Conservation (phyloP, 495 filamentous ascomycete genomes). For the Aspergillus kassunensis region DNA sequence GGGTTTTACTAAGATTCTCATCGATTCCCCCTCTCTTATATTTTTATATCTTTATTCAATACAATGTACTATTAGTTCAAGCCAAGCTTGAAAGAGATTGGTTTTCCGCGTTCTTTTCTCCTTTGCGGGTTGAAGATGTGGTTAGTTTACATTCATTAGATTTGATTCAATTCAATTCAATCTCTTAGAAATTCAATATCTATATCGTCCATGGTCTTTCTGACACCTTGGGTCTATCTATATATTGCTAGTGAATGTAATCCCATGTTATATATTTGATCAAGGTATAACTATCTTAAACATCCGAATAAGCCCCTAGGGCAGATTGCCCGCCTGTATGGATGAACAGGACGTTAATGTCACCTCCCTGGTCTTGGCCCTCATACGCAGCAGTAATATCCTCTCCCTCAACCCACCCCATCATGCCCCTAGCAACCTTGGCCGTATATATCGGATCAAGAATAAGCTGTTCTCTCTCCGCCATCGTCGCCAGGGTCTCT, state of each 20-base stretch:
- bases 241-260: no score
- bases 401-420: slow-evolving; percentile 25
- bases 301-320: slow-evolving; percentile 31
- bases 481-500: slow-evolving; percentile 22
- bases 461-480: slow-evolving; percentile 27
- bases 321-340: slow-evolving; percentile 42
- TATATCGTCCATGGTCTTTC: no score
- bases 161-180: slow-evolving; percentile 1
- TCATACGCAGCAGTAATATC: slow-evolving; percentile 14
- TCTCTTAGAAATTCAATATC: no score
- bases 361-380: not conserved
- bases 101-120: no score
- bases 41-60: no score
- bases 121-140: no score
- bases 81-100: no score
- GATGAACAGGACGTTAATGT: slow-evolving; percentile 37
- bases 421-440: slow-evolving; percentile 32
- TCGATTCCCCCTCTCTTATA: slow-evolving; percentile 8
- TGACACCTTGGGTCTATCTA: no score
- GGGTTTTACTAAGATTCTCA: not conserved
- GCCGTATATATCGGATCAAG: slow-evolving; percentile 40
- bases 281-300: not conserved
- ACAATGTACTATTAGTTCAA: slow-evolving; percentile 18
- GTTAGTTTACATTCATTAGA: no score
- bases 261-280: no score